These are phyloP conservation scores for Phylloporus sp. DNA, from an alignment of 768 basidiomycete species.

Conservation along the genomic window DNA sequence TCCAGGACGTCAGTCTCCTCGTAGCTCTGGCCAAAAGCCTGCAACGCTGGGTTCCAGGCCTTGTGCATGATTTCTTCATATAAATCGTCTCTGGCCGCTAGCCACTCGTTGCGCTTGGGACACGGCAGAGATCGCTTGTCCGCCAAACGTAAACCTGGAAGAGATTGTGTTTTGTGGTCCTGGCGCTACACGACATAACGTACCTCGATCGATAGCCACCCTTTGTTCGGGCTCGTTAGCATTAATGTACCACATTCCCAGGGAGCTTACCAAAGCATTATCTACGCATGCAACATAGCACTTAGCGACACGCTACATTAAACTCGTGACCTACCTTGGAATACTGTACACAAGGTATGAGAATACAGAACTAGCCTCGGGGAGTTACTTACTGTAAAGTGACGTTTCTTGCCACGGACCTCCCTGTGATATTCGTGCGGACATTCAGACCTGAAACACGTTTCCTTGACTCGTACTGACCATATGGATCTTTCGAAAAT, in stretches of 20 bases:
- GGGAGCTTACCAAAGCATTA: conserved; percentile 82
- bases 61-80: conserved; percentile 94
- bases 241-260: background rate
- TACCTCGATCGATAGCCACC: conserved; percentile 93
- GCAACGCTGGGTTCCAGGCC: conserved; percentile 72
- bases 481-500: conserved; percentile 67
- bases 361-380: background rate
- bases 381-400: conserved; percentile 68
- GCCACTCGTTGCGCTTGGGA: conserved; percentile 68
- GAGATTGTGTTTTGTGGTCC: background rate
- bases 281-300: conserved; percentile 34
- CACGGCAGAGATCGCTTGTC: conserved; percentile 94
- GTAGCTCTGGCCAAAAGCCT: conserved; percentile 85
- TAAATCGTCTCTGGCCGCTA: conserved; percentile 68
- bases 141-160: conserved; percentile 76
- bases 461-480: conserved; percentile 43
- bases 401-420: conserved; percentile 78
- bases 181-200: background rate
- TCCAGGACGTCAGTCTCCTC: conserved; percentile 82
- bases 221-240: conserved; percentile 36
- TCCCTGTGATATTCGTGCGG: conserved; percentile 54
- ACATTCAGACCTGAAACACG: conserved; percentile 22
- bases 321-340: conserved; percentile 56
- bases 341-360: conserved; percentile 43
- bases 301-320: conserved; percentile 5